phyloP scores from a whole-genome alignment of 257 asterid genomes.

The Lantana camara region DNA sequence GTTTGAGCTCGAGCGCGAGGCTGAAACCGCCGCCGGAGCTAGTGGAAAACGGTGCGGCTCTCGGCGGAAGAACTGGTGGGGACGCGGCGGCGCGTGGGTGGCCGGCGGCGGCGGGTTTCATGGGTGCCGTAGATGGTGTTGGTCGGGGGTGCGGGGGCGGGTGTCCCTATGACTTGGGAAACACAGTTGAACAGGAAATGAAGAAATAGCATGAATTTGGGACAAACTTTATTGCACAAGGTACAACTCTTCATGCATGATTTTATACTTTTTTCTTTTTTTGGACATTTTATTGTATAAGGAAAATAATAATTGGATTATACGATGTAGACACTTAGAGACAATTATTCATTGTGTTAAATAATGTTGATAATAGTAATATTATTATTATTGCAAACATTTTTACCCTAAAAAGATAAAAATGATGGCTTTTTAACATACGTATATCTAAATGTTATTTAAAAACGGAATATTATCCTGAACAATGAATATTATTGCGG shows the following conservation, averaged over 20 bases:
- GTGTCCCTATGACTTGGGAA: constrained; percentile 21
- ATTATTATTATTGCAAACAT: too few species aligned
- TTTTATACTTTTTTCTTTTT: neutral
- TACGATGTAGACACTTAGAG: too few species aligned
- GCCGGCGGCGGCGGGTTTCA: constrained; percentile 40
- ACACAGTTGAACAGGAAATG: constrained; percentile 25
- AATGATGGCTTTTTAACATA: too few species aligned
- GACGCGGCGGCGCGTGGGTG: constrained; percentile 32
- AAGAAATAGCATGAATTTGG: constrained; percentile 11
- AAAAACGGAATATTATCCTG: too few species aligned
- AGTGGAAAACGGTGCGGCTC: neutral
- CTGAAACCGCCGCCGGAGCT: constrained; percentile 23
- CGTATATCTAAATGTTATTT: too few species aligned
- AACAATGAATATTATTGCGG: too few species aligned
- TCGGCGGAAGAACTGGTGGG: constrained; percentile 21
- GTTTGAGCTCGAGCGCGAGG: constrained; percentile 25
- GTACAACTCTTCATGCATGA: constrained; percentile 21
- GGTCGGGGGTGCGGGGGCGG: neutral
- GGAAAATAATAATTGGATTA: too few species aligned
- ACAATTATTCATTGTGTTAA: too few species aligned
- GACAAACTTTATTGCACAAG: constrained; percentile 23
- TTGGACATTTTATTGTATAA: neutral
- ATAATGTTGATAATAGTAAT: too few species aligned
- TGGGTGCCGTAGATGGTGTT: constrained; percentile 19
- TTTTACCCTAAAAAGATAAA: too few species aligned